phyloP scores from a whole-genome alignment of 805 yeast species.

The Henningerozyma blattae region DNA sequence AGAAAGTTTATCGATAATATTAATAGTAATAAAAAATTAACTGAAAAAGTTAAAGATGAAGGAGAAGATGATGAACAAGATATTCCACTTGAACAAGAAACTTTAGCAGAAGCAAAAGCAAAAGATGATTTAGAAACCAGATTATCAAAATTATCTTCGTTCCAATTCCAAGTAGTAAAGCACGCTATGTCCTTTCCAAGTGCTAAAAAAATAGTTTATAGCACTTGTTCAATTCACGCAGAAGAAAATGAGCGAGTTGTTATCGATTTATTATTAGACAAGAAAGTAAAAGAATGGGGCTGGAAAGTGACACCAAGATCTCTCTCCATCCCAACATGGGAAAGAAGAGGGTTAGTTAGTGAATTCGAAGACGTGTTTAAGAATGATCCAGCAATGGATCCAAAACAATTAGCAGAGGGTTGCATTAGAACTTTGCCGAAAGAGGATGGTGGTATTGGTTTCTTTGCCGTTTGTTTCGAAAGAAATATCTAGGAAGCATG shows the following conservation, averaged over 20 bases:
- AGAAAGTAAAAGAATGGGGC: slow-evolving; percentile 49
- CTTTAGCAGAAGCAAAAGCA: slow-evolving; percentile 29
- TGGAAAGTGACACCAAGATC: slow-evolving; percentile 59
- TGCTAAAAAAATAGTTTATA: slow-evolving; percentile 72
- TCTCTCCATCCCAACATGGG: slow-evolving; percentile 75
- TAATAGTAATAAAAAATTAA: slow-evolving; percentile 19
- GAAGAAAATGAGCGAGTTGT: slow-evolving; percentile 93
- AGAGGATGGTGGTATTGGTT: slow-evolving; percentile 97
- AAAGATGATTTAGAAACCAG: slow-evolving; percentile 33
- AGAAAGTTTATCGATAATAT: slow-evolving; percentile 46
- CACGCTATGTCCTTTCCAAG: slow-evolving; percentile 79
- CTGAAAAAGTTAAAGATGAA: slow-evolving; percentile 3
- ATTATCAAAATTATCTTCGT: slow-evolving; percentile 62
- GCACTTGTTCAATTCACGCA: slow-evolving; percentile 91
- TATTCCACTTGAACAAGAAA: slow-evolving; percentile 33
- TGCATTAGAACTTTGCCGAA: slow-evolving; percentile 80
- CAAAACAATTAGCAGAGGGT: slow-evolving; percentile 54
- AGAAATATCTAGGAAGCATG: slow-evolving; percentile 17
- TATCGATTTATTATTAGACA: slow-evolving; percentile 57
- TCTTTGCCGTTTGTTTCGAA: slow-evolving; percentile 89
- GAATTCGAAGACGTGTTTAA: slow-evolving; percentile 48
- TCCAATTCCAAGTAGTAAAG: slow-evolving; percentile 77
- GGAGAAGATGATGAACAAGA: slow-evolving; percentile 15
- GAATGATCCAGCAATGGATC: slow-evolving; percentile 33
- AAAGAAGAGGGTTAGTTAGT: slow-evolving; percentile 63